Evolutionary conservation across 495 filamentous ascomycete genomes (phyloP).

Genomic region (Platismatia glauca): DNA sequence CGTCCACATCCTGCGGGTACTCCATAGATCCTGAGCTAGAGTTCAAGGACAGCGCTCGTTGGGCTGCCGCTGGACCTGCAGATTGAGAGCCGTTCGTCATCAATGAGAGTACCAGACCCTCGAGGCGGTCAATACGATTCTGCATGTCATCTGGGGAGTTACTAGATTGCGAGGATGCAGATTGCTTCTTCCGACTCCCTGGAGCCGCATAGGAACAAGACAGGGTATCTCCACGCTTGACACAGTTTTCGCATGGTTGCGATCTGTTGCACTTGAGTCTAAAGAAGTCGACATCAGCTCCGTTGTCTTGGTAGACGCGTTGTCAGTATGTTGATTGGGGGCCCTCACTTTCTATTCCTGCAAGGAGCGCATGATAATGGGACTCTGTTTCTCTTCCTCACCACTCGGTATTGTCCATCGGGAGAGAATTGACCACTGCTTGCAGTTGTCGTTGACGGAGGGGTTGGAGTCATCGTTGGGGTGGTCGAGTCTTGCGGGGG

Average conservation of each 20-base stretch:
- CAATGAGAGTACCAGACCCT: slow-evolving; percentile 86
- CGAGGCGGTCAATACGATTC: slow-evolving; percentile 91
- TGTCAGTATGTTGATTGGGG: slow-evolving; percentile 23
- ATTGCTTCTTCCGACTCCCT: slow-evolving; percentile 66
- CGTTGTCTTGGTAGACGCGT: neutral
- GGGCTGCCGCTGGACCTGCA: slow-evolving; percentile 53
- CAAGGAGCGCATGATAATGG: slow-evolving; percentile 93
- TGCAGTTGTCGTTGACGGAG: slow-evolving; percentile 77
- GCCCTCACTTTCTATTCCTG: slow-evolving; percentile 80
- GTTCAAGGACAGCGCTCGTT: slow-evolving; percentile 54
- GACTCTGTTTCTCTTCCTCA: slow-evolving; percentile 89
- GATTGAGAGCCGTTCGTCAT: slow-evolving; percentile 83
- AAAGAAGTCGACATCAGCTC: slow-evolving; percentile 20
- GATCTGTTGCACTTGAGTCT: slow-evolving; percentile 91
- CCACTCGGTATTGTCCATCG: slow-evolving; percentile 77
- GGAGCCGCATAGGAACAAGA: slow-evolving; percentile 87
- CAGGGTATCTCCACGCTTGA: slow-evolving; percentile 72
- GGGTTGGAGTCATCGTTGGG: slow-evolving; percentile 70
- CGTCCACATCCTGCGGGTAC: slow-evolving; percentile 43
- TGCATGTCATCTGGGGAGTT: slow-evolving; percentile 92
- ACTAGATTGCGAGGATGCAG: slow-evolving; percentile 47
- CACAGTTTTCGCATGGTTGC: slow-evolving; percentile 90
- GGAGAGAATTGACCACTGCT: slow-evolving; percentile 69
- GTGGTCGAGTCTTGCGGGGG: slow-evolving; percentile 9
- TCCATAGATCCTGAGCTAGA: slow-evolving; percentile 43